Evolutionary conservation across 805 yeast species (phyloP).

Genomic region (Starmerella kuoi): DNA sequence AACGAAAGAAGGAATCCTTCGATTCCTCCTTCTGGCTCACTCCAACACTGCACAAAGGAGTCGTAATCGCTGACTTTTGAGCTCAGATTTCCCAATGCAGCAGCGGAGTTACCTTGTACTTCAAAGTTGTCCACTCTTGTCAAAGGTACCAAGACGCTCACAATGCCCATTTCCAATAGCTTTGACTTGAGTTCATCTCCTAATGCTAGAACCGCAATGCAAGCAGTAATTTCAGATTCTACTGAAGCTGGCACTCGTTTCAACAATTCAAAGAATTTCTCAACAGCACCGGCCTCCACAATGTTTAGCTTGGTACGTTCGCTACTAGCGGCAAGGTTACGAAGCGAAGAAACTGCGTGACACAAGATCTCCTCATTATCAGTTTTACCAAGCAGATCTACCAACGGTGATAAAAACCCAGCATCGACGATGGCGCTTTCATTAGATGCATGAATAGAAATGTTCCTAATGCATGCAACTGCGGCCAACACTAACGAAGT

Average conservation of each 20-base stretch:
- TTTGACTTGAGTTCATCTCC: slow-evolving; percentile 89
- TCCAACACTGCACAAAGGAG: slow-evolving; percentile 68
- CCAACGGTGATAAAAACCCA: slow-evolving; percentile 87
- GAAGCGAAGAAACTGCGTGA: slow-evolving; percentile 89
- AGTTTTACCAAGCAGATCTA: slow-evolving; percentile 56
- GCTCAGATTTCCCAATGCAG: slow-evolving; percentile 90
- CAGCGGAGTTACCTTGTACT: slow-evolving; percentile 97
- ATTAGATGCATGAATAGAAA: slow-evolving; percentile 90
- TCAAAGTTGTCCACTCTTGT: slow-evolving; percentile 81
- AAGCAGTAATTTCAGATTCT: slow-evolving; percentile 92
- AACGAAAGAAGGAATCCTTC: slow-evolving; percentile 71
- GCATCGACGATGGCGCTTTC: slow-evolving; percentile 94
- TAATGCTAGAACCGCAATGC: slow-evolving; percentile 89
- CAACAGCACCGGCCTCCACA: slow-evolving; percentile 89
- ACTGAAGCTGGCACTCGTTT: slow-evolving; percentile 75
- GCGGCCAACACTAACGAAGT: slow-evolving; percentile 91
- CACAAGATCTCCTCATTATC: slow-evolving; percentile 96
- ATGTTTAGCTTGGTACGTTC: slow-evolving; percentile 87
- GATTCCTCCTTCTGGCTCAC: slow-evolving; percentile 70
- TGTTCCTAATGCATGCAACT: slow-evolving; percentile 95
- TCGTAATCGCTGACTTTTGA: slow-evolving; percentile 79
- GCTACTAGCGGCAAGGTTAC: slow-evolving; percentile 91
- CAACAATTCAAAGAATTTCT: slow-evolving; percentile 77
- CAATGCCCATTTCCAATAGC: slow-evolving; percentile 68
- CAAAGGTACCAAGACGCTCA: slow-evolving; percentile 81